Base-by-base conservation (phyloP, 2,329 filamentous ascomycete species). In the Aspergillus bombycis region DNA sequence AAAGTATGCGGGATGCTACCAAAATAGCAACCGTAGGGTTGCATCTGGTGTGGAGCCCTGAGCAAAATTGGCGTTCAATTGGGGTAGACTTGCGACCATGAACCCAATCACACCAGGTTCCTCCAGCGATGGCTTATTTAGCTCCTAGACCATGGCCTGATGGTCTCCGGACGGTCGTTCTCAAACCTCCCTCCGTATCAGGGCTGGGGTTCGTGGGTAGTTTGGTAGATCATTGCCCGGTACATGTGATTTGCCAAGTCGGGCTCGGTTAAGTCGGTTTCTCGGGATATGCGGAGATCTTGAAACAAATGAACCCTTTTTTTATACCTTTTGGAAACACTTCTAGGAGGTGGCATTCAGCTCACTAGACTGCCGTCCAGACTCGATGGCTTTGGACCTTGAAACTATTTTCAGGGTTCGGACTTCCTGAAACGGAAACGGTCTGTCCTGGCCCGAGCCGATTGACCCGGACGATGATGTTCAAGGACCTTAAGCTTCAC, bases 11-110 rank as follows among this genome's bases (percentile, higher is more conserved):
- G 19, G 10, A 9, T 2, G 19, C n/a, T 36, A 36, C 16, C 21
- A 54, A 54, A 36, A 54, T 54, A 54, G 52, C 28, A 54, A 36
- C 30, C 30, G 52, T 21, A 54, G 46, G 30, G 52, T 54, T 54
- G 30, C 52, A 54, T 54, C 32, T 23, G n/a, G 1, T 34, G 52
- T 54, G 52, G 52, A 54, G 52, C 38, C 28, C 52, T 16, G 11
- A 28, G 6, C 14, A 2, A 16, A 10, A 8, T 5, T 8, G 14
- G 26, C 5, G 10, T 5, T 11, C 11, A 30, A 50, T 19, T 32
- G 46, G 46, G 46, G 26, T 26, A 50, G 14, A 26, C 16, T 50
- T 30, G 46, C 46, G 46, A 30, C 26, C 26, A 16, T 30, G 46
- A 54, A 11, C 8, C 50, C 52, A 54, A 54, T 54, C 30, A 36